A percentile compares a stretch with the other conserved stretches of the same genome.
phyloP scores from a whole-genome alignment of 139 green algal species.

The Micromonas commoda region DNA sequence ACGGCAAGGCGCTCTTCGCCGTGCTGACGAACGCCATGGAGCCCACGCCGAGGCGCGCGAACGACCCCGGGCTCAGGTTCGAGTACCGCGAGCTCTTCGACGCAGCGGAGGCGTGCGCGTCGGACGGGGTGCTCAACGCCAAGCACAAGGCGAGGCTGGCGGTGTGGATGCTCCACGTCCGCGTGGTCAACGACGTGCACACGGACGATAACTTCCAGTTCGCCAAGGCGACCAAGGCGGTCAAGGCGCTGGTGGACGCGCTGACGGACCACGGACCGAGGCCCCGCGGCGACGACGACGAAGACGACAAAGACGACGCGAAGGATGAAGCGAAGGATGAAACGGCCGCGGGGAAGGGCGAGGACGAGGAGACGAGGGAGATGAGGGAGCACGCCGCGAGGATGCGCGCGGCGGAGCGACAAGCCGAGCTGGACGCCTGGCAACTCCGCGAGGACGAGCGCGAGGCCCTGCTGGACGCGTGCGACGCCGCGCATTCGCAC shows the following conservation, averaged over 20 bases:
- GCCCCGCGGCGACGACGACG: not conserved
- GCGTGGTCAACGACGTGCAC: not conserved
- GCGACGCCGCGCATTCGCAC: not conserved
- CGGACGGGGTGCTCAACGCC: not conserved
- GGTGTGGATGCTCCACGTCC: not conserved
- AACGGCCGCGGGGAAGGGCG: not conserved
- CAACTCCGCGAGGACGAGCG: not conserved
- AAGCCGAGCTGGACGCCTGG: not conserved
- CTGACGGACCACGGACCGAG: too few species aligned
- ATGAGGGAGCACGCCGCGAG: not conserved
- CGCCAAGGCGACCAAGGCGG: not conserved
- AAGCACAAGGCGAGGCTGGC: not conserved
- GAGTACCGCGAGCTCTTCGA: constrained; percentile 11
- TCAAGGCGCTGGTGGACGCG: too few species aligned
- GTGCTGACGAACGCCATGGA: not conserved
- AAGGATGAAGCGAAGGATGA: not conserved
- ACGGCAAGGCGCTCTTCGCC: not conserved
- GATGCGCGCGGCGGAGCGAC: not conserved
- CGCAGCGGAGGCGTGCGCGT: not conserved
- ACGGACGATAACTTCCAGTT: not conserved
- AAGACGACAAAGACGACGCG: not conserved
- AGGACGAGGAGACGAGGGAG: not conserved
- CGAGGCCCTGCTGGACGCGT: not conserved
- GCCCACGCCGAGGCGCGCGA: not conserved
- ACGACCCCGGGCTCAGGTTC: not conserved